Conservation (phyloP, 1,284 basidiomycete species). For the Cerioporus squamosus region DNA sequence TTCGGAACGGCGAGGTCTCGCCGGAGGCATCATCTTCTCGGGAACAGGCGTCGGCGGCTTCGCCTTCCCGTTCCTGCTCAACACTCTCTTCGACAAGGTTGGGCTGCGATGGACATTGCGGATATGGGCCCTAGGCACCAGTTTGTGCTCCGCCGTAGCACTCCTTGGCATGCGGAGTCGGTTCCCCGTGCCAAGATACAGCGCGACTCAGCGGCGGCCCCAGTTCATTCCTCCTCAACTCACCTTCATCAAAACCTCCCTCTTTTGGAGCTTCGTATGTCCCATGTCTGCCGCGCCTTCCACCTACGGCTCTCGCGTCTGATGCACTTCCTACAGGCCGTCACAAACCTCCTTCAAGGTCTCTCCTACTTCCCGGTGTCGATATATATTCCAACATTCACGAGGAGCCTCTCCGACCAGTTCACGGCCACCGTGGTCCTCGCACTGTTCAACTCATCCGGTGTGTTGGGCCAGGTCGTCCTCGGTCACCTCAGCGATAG, state of each 20-base stretch:
- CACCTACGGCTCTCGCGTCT: background rate
- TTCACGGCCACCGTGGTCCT: slow-evolving; percentile 29
- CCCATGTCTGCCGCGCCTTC: background rate
- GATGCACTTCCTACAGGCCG: slow-evolving; percentile 7
- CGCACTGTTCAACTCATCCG: slow-evolving; percentile 30
- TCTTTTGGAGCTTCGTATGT: slow-evolving; percentile 32
- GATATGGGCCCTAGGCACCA: slow-evolving; percentile 25
- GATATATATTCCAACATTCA: slow-evolving; percentile 32
- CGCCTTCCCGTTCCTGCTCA: slow-evolving; percentile 30
- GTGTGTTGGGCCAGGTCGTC: slow-evolving; percentile 28
- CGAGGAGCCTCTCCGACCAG: slow-evolving; percentile 27
- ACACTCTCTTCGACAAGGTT: slow-evolving; percentile 24
- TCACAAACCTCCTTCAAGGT: slow-evolving; percentile 29
- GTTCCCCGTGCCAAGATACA: slow-evolving; percentile 26
- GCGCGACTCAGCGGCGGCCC: slow-evolving; percentile 19
- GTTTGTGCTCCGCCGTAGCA: slow-evolving; percentile 23
- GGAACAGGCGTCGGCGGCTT: slow-evolving; percentile 33
- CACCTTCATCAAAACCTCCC: slow-evolving; percentile 25
- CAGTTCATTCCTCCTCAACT: slow-evolving; percentile 27
- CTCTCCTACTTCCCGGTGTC: slow-evolving; percentile 34
- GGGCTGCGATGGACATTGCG: slow-evolving; percentile 33
- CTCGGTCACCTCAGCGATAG: slow-evolving; percentile 30
- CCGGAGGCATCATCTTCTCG: slow-evolving; percentile 33
- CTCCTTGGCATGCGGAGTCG: slow-evolving; percentile 29
- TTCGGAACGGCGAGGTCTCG: slow-evolving; percentile 29